A percentile compares a stretch with the other conserved stretches of the same genome.
These are phyloP conservation scores for Arabidopsis arenosa DNA, from an alignment of 345 rosid species.

Conservation along the genomic window DNA sequence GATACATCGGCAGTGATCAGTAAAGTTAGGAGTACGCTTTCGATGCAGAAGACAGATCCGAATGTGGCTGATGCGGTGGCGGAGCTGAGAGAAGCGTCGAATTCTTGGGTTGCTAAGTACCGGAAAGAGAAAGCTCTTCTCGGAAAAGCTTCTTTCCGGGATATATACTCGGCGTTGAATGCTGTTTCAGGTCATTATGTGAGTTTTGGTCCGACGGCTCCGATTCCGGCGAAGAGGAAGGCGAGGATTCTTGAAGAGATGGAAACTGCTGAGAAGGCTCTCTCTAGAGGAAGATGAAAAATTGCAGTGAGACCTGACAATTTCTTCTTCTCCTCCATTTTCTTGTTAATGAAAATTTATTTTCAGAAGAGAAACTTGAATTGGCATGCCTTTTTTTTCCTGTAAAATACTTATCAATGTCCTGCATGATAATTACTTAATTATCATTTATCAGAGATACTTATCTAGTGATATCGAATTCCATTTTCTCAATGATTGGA, in stretches of 20 bases:
- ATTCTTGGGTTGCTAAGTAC: constrained; percentile 95
- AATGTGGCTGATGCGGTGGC: constrained; percentile 78
- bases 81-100: constrained; percentile 75
- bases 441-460: constrained; percentile 8
- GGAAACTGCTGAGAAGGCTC: constrained; percentile 91
- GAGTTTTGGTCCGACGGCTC: constrained; percentile 94
- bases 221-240: constrained; percentile 80
- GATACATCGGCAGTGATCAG: constrained; percentile 75
- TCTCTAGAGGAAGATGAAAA: constrained; percentile 66
- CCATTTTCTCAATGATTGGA: background rate
- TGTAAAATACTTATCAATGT: constrained; percentile 2
- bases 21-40: constrained; percentile 76
- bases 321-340: constrained; percentile 13
- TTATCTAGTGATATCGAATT: constrained; percentile 10
- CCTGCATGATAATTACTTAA: constrained; percentile 21
- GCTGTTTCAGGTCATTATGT: constrained; percentile 92
- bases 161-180: constrained; percentile 88
- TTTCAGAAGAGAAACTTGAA: constrained; percentile 33
- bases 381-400: background rate
- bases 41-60: constrained; percentile 78
- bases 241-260: constrained; percentile 91
- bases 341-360: constrained; percentile 24
- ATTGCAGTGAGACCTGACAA: constrained; percentile 13
- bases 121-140: constrained; percentile 85
- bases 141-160: constrained; percentile 78